Base-by-base conservation (phyloP, 805 yeast species). In the Candida nonsorbophila region DNA sequence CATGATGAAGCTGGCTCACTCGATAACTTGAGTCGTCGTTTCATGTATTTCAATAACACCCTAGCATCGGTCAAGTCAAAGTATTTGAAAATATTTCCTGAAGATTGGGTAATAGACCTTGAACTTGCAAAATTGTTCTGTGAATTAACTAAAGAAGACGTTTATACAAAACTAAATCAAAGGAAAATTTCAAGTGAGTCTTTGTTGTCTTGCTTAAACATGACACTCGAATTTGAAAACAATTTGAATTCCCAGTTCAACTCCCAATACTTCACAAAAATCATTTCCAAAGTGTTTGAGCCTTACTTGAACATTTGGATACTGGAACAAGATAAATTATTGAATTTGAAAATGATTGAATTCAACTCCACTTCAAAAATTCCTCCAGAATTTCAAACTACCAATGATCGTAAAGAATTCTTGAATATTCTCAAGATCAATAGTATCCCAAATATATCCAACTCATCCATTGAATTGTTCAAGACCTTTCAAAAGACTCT, bases 1-100 rank as follows among this genome's bases (percentile, higher is more conserved):
- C 68, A 77, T 9, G 97, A 87, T 44, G 98, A 92, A 55, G 98
- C 98, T 0, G 97, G 97, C 1, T 81, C 94, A 4, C 59, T 92
- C 36, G 98, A 92, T 35, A 92, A 92, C 53, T 57, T 92, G 29
- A 70, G 76, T 17, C 64, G 97, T 41, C 64, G 98, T 27, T 92
- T 77, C 51, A 72, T 87, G 18, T 90, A 82, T 51, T 84, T 85
- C 55, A 79, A 80, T 41, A 78, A 83, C 41, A 70, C 84, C 1
- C 57, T 90, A 35, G 70, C 69, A 30, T 66, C 69, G 14, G 75
- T 78, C 41, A 78, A 76, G 35, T 51, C 73, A 1, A 67, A 66
- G 18, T 75, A 71, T 41, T 48, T 65, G 1, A 42, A 53, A 6
- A 62, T 68, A 19, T 92, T 92, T 55, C 92, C 94, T 0, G 49